A percentile compares a stretch with the other conserved stretches of the same genome.
phyloP scores from a whole-genome alignment of 2,329 filamentous ascomycete species.

The Talaromyces marneffei region DNA sequence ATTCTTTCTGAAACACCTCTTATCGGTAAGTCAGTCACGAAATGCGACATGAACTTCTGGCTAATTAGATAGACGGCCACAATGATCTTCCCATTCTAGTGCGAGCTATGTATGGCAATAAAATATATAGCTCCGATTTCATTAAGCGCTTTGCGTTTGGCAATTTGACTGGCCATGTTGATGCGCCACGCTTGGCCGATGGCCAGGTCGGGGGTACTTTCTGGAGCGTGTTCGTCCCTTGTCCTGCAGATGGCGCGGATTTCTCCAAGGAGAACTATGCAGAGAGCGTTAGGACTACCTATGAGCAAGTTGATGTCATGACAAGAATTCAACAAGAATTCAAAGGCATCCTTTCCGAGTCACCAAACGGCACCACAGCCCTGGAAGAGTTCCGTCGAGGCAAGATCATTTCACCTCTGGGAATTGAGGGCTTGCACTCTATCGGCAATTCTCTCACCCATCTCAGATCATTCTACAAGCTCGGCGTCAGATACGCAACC shows the following conservation, averaged over 20 bases:
- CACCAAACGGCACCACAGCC: conserved; percentile 56
- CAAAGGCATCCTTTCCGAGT: conserved; percentile 48
- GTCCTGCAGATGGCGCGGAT: conserved; percentile 65
- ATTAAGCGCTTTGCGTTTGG: conserved; percentile 68
- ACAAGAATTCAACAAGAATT: conserved; percentile 30
- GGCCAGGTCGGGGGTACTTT: conserved; percentile 73
- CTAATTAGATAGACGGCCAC: conserved; percentile 64
- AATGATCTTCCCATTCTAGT: conserved; percentile 78
- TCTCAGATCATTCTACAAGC: conserved; percentile 65
- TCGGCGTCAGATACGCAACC: conserved; percentile 83
- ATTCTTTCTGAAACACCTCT: conserved; percentile 45
- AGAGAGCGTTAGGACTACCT: conserved; percentile 37
- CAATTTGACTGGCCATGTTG: conserved; percentile 64
- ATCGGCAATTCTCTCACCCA: conserved; percentile 70
- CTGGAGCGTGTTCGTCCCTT: conserved; percentile 81
- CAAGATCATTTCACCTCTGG: conserved; percentile 69
- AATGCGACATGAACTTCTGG: neutral
- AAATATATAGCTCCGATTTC: conserved; percentile 70
- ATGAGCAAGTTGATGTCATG: conserved; percentile 35
- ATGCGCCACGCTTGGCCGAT: conserved; percentile 66
- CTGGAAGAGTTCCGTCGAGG: conserved; percentile 54
- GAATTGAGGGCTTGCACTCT: conserved; percentile 84
- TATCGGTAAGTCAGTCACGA: conserved; percentile 35
- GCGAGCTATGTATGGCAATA: conserved; percentile 62
- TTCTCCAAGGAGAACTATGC: conserved; percentile 69